Percentiles rank a stretch among this genome's conserved stretches.
phyloP scores from a whole-genome alignment of 345 rosid genomes.

The Cardamine chenopodiifolia region DNA sequence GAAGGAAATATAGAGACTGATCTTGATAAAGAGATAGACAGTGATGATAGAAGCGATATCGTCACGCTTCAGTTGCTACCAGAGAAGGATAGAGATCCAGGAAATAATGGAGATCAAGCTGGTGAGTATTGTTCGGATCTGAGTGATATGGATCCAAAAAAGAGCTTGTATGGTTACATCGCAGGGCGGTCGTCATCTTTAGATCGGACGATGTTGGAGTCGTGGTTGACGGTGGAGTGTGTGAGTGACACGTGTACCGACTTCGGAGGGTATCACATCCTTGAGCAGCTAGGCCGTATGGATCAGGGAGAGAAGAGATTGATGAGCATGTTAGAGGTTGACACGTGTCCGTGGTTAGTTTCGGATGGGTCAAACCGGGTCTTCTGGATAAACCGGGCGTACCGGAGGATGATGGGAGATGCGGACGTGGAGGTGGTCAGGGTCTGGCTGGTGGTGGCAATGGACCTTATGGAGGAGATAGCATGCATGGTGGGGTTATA shows the following conservation, averaged over 20 bases:
- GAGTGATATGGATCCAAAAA: slow-evolving; percentile 1
- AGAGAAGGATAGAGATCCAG: slow-evolving; percentile 38
- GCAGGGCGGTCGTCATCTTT: slow-evolving; percentile 7
- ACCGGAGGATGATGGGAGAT: slow-evolving; percentile 50
- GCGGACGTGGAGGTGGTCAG: slow-evolving; percentile 25
- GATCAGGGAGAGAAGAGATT: slow-evolving; percentile 46
- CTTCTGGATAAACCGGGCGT: slow-evolving; percentile 67
- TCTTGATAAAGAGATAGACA: slow-evolving; percentile 19
- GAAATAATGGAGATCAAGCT: not conserved
- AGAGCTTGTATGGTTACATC: not conserved
- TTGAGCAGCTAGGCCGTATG: slow-evolving; percentile 44
- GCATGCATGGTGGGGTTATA: slow-evolving; percentile 37
- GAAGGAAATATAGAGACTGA: slow-evolving; percentile 34
- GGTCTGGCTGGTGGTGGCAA: slow-evolving; percentile 35
- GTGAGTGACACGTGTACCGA: slow-evolving; percentile 57
- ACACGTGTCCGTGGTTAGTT: slow-evolving; percentile 74
- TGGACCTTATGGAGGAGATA: slow-evolving; percentile 45
- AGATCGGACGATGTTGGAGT: slow-evolving; percentile 46
- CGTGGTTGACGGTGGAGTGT: slow-evolving; percentile 75
- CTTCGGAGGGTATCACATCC: slow-evolving; percentile 24
- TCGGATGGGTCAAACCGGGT: slow-evolving; percentile 60
- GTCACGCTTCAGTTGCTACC: slow-evolving; percentile 67
- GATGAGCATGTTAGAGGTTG: slow-evolving; percentile 53
- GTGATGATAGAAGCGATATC: slow-evolving; percentile 3
- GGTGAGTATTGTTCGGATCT: slow-evolving; percentile 16